Conservation (phyloP, 768 basidiomycete species). For the Porphyrellus cyaneotinctus region DNA sequence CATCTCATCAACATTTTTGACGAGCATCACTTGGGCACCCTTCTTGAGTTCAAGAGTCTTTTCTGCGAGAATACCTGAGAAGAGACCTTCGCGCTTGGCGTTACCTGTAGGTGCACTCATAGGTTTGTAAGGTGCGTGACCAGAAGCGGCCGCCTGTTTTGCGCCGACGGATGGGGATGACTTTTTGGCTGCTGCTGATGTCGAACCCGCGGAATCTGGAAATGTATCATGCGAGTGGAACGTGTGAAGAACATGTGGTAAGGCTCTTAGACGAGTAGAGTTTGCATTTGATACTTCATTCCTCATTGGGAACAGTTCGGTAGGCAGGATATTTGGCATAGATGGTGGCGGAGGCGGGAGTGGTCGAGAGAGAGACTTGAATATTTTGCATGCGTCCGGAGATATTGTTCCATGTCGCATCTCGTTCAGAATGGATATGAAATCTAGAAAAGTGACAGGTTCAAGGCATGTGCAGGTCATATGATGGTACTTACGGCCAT, state of each 20-base stretch:
- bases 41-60: slow-evolving; percentile 51
- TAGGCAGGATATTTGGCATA: slow-evolving; percentile 39
- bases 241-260: slow-evolving; percentile 39
- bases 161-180: not conserved
- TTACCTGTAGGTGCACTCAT: slow-evolving; percentile 2
- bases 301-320: slow-evolving; percentile 61
- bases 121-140: slow-evolving; percentile 32
- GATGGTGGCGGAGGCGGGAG: slow-evolving; percentile 21
- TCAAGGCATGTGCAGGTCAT: not conserved
- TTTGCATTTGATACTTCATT: slow-evolving; percentile 69
- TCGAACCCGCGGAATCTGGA: slow-evolving; percentile 5
- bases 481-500: slow-evolving; percentile 44
- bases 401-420: slow-evolving; percentile 61
- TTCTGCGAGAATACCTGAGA: slow-evolving; percentile 62
- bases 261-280: slow-evolving; percentile 43
- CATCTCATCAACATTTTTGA: slow-evolving; percentile 58
- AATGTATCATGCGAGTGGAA: slow-evolving; percentile 54
- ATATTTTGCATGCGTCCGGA: slow-evolving; percentile 40
- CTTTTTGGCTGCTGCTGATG: slow-evolving; percentile 2
- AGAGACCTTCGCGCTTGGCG: slow-evolving; percentile 49
- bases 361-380: slow-evolving; percentile 41
- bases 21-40: slow-evolving; percentile 63
- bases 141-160: not conserved
- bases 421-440: slow-evolving; percentile 73
- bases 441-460: slow-evolving; percentile 37